Conservation (phyloP, 2,329 filamentous ascomycete species). For the Paecilomyces dactylethromorphus region DNA sequence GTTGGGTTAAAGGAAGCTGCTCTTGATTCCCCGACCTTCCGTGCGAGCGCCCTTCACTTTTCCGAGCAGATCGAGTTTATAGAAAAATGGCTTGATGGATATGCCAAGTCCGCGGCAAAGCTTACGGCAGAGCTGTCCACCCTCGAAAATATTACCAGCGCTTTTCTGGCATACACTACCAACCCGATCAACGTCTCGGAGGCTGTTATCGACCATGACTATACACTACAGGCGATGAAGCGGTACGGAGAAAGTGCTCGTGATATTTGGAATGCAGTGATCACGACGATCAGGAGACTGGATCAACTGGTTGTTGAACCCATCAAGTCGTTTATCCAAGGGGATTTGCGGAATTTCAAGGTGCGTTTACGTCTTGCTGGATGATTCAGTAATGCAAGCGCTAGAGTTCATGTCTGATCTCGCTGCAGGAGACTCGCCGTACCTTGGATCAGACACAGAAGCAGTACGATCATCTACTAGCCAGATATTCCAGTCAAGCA, state of each 20-base stretch:
- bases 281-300: conserved; percentile 69
- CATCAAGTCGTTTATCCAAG: conserved; percentile 67
- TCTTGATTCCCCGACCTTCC: conserved; percentile 93
- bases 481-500: conserved; percentile 74
- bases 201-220: conserved; percentile 87
- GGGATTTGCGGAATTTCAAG: conserved; percentile 79
- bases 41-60: conserved; percentile 79
- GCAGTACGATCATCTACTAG: conserved; percentile 72
- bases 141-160: conserved; percentile 73
- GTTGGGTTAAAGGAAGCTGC: conserved; percentile 90
- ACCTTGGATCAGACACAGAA: conserved; percentile 74
- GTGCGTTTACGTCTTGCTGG: conserved; percentile 15
- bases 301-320: conserved; percentile 75
- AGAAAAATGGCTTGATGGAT: conserved; percentile 83
- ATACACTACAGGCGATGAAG: conserved; percentile 80
- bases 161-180: conserved; percentile 68
- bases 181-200: conserved; percentile 70
- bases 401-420: conserved; percentile 10
- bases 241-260: conserved; percentile 77
- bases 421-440: conserved; percentile 58
- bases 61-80: conserved; percentile 84
- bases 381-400: not conserved
- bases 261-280: conserved; percentile 76
- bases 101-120: conserved; percentile 56
- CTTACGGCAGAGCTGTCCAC: conserved; percentile 60